Conservation (phyloP, 140 eudicot species). For the Oenanthe javanica region DNA sequence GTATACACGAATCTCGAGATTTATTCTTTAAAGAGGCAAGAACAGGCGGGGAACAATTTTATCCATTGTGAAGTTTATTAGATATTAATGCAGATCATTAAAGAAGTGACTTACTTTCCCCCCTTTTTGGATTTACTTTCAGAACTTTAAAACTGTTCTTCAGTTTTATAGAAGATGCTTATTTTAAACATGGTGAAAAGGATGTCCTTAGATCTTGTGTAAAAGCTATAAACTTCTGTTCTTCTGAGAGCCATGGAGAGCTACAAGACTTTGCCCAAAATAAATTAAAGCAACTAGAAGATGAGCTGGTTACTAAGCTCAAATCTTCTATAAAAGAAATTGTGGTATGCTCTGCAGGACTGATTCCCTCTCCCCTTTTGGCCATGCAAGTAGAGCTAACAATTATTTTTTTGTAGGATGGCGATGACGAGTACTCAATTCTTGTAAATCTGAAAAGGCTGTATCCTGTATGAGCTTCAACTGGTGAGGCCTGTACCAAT, state of each 20-base stretch:
- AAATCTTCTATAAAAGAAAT: slow-evolving; percentile 81
- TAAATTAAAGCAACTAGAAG: slow-evolving; percentile 77
- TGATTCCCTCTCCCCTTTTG: not conserved
- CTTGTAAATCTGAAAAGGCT: slow-evolving; percentile 89
- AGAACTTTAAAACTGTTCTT: slow-evolving; percentile 69
- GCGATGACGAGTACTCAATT: slow-evolving; percentile 85
- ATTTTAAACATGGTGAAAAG: slow-evolving; percentile 91
- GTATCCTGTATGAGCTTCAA: slow-evolving; percentile 60
- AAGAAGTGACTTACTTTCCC: not conserved
- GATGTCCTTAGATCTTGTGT: slow-evolving; percentile 88
- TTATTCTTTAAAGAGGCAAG: slow-evolving; percentile 88
- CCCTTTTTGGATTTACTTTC: slow-evolving; percentile 11
- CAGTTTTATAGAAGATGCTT: slow-evolving; percentile 68
- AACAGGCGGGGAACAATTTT: slow-evolving; percentile 41
- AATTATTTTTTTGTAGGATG: slow-evolving; percentile 52
- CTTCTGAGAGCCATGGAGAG: slow-evolving; percentile 75
- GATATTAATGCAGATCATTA: not conserved
- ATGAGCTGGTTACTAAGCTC: slow-evolving; percentile 62
- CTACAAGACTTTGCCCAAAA: slow-evolving; percentile 71
- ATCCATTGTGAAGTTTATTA: not conserved
- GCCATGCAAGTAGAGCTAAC: slow-evolving; percentile 15
- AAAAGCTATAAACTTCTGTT: slow-evolving; percentile 68
- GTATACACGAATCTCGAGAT: slow-evolving; percentile 81
- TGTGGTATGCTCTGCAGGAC: slow-evolving; percentile 34
- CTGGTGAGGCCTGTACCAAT: slow-evolving; percentile 52